phyloP scores from a whole-genome alignment of 2,329 filamentous ascomycete genomes.

The Byssothecium circinans region DNA sequence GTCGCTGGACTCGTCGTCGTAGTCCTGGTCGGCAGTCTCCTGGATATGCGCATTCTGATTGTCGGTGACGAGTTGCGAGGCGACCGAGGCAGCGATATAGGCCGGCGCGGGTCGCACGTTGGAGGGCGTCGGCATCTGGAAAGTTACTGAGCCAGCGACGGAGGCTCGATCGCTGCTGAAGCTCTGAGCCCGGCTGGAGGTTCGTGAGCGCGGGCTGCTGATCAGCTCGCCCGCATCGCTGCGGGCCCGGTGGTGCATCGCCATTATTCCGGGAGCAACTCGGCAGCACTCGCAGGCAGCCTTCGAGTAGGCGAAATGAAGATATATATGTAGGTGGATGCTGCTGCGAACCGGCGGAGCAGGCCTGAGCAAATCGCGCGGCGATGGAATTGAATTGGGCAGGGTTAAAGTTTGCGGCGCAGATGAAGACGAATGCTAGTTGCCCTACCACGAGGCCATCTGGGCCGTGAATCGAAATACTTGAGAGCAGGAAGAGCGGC shows the following conservation, averaged over 20 bases:
- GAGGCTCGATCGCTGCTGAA: constrained; percentile 73
- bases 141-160: constrained; percentile 52
- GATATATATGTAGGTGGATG: not conserved
- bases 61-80: constrained; percentile 87
- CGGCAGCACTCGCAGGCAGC: not conserved
- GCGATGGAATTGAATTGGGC: constrained; percentile 1
- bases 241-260: constrained; percentile 41
- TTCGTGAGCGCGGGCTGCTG: constrained; percentile 36
- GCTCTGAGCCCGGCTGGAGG: constrained; percentile 49
- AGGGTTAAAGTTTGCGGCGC: not conserved
- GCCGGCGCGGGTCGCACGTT: constrained; percentile 74
- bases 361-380: constrained; percentile 8
- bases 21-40: constrained; percentile 69
- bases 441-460: constrained; percentile 13
- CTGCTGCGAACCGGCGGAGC: constrained; percentile 22
- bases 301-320: not conserved
- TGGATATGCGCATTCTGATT: constrained; percentile 77
- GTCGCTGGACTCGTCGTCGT: constrained; percentile 60
- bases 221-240: constrained; percentile 33
- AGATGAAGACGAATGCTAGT: not conserved
- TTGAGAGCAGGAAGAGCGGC: constrained; percentile 5
- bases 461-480: constrained; percentile 3
- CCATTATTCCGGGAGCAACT: constrained; percentile 19
- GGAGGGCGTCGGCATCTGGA: constrained; percentile 61
- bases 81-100: constrained; percentile 85